A percentile compares a stretch with the other conserved stretches of the same genome.
These are phyloP conservation scores for Monosporascus sp. DNA, from an alignment of 2,329 filamentous ascomycete genomes.

Conservation along the genomic window DNA sequence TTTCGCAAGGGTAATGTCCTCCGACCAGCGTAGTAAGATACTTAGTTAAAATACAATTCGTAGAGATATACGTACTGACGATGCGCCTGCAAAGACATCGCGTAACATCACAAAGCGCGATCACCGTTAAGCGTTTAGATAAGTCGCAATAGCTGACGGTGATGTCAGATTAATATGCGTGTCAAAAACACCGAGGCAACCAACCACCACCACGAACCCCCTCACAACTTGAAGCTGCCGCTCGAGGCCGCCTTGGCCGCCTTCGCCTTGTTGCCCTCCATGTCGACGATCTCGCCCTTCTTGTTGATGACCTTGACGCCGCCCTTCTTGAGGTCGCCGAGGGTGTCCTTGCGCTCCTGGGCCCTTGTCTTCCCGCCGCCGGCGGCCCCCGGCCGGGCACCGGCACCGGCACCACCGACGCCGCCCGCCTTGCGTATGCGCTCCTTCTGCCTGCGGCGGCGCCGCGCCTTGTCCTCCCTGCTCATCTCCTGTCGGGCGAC, in stretches of 20 bases:
- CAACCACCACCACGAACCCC: background rate
- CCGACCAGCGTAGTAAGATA: too few relatives aligned
- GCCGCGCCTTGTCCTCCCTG: constrained; percentile 75
- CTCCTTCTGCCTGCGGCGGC: constrained; percentile 80
- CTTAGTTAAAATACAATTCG: too few relatives aligned
- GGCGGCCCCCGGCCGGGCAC: constrained; percentile 17
- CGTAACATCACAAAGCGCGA: too few relatives aligned
- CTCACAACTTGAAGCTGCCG: constrained; percentile 57
- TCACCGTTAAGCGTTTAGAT: too few relatives aligned
- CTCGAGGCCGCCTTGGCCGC: constrained; percentile 46
- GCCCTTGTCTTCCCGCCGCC: constrained; percentile 41
- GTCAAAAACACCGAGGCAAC: background rate
- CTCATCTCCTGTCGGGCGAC: constrained; percentile 81
- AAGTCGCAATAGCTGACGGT: background rate
- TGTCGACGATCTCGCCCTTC: constrained; percentile 78
- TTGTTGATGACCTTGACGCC: constrained; percentile 89
- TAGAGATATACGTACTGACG: too few relatives aligned
- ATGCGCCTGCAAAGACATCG: too few relatives aligned
- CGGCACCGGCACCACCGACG: constrained; percentile 14
- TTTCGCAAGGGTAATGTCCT: too few relatives aligned
- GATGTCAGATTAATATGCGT: background rate
- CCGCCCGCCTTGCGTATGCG: constrained; percentile 66
- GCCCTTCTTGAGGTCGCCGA: constrained; percentile 53
- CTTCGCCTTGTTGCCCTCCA: constrained; percentile 73
- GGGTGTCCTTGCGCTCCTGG: constrained; percentile 45